Evolutionary conservation across 306 rosid genomes (phyloP).

Genomic region (Begonia peltatifolia): DNA sequence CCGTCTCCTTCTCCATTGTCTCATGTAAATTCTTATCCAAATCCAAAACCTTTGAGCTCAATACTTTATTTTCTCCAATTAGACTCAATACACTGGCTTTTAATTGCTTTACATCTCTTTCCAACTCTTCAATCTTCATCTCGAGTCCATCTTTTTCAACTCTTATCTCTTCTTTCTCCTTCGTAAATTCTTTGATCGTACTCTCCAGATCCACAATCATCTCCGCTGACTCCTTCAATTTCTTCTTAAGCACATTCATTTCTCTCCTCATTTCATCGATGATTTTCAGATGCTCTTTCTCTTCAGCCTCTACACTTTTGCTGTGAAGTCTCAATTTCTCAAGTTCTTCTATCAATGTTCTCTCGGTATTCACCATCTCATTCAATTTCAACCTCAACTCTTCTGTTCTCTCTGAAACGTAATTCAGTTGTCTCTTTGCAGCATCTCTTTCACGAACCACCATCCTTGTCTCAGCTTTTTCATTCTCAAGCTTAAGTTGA

Average conservation of each 20-base stretch:
- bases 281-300: slow-evolving; percentile 13
- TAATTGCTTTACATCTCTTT: slow-evolving; percentile 21
- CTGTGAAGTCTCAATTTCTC: slow-evolving; percentile 17
- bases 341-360: slow-evolving; percentile 6
- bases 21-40: slow-evolving; percentile 21
- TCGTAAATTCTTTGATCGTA: slow-evolving; percentile 16
- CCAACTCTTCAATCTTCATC: slow-evolving; percentile 15
- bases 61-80: slow-evolving; percentile 11
- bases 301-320: slow-evolving; percentile 16
- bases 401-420: slow-evolving; percentile 12
- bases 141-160: slow-evolving; percentile 11
- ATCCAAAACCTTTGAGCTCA: slow-evolving; percentile 14
- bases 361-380: slow-evolving; percentile 24
- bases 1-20: slow-evolving; percentile 19
- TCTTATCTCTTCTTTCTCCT: slow-evolving; percentile 28
- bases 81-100: slow-evolving; percentile 10
- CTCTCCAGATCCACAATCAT: slow-evolving; percentile 23
- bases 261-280: slow-evolving; percentile 20
- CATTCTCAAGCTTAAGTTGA: slow-evolving; percentile 13
- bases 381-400: slow-evolving; percentile 20
- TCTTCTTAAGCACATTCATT: slow-evolving; percentile 23
- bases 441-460: slow-evolving; percentile 35
- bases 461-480: slow-evolving; percentile 13
- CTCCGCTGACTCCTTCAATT: slow-evolving; percentile 12
- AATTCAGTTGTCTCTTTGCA: slow-evolving; percentile 11